Conservation (phyloP, 495 filamentous ascomycete species). For the Penicillium macrosclerotiorum region DNA sequence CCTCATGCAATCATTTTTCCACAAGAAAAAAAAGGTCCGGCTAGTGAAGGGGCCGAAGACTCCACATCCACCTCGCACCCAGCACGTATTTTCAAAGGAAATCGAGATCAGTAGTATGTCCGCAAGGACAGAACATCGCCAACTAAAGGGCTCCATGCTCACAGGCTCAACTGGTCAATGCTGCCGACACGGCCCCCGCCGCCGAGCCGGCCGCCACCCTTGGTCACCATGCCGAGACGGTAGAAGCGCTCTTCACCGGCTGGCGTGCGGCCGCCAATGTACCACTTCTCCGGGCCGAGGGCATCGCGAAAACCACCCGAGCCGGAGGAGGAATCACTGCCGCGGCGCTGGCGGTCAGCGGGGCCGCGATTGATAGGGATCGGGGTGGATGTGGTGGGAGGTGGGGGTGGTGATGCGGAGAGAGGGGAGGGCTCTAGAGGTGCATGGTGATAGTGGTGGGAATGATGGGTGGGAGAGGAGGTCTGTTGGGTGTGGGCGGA, state of each 20-base stretch:
- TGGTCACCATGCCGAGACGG: slow-evolving; percentile 62
- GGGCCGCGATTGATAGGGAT: slow-evolving; percentile 35
- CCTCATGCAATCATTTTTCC: too few relatives aligned
- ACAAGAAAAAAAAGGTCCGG: too few relatives aligned
- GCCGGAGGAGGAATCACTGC: slow-evolving; percentile 76
- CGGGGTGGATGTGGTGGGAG: slow-evolving; percentile 33
- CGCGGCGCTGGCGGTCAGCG: slow-evolving; percentile 43
- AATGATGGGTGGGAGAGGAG: slow-evolving; percentile 10
- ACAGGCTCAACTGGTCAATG: slow-evolving; percentile 63
- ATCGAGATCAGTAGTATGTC: too few relatives aligned
- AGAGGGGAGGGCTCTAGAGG: slow-evolving; percentile 15
- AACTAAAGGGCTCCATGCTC: too few relatives aligned
- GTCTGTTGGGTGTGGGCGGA: slow-evolving; percentile 9
- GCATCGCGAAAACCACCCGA: slow-evolving; percentile 76
- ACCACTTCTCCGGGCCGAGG: slow-evolving; percentile 77
- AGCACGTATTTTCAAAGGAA: too few relatives aligned
- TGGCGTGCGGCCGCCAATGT: slow-evolving; percentile 84
- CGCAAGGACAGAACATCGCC: too few relatives aligned
- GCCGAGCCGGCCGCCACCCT: slow-evolving; percentile 47
- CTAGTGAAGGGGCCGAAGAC: too few relatives aligned
- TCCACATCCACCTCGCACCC: too few relatives aligned
- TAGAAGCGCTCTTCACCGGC: slow-evolving; percentile 86
- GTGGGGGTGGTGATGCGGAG: slow-evolving; percentile 22
- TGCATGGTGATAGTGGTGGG: slow-evolving; percentile 19
- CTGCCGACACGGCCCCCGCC: slow-evolving; percentile 58